Conservation (phyloP, 2,329 filamentous ascomycete genomes). For the Blastomyces gilchristii region DNA sequence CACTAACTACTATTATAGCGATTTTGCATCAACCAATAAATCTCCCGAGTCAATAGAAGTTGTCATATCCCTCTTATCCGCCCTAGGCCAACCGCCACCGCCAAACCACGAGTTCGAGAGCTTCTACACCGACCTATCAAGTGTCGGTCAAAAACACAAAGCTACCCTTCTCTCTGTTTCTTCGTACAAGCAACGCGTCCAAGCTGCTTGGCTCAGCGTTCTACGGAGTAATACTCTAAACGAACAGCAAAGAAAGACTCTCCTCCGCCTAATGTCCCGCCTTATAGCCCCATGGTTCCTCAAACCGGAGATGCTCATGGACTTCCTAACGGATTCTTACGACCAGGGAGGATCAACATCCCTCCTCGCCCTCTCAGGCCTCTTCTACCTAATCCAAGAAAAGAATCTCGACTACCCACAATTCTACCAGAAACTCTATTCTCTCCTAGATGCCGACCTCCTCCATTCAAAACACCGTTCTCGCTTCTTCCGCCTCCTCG, state of each 20-base stretch:
- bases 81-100: slow-evolving; percentile 57
- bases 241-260: slow-evolving; percentile 65
- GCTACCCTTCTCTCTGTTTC: slow-evolving; percentile 55
- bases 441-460: slow-evolving; percentile 71
- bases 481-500: slow-evolving; percentile 81
- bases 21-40: slow-evolving; percentile 25
- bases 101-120: slow-evolving; percentile 28
- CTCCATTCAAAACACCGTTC: slow-evolving; percentile 92
- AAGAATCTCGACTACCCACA: slow-evolving; percentile 92
- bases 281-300: slow-evolving; percentile 82
- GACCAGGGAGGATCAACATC: slow-evolving; percentile 77
- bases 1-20: slow-evolving; percentile 21
- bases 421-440: slow-evolving; percentile 92
- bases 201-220: slow-evolving; percentile 76
- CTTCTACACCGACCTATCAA: slow-evolving; percentile 41
- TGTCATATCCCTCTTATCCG: slow-evolving; percentile 30
- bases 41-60: slow-evolving; percentile 25
- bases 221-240: slow-evolving; percentile 54
- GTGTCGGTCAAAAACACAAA: slow-evolving; percentile 46
- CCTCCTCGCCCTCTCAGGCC: slow-evolving; percentile 76
- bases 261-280: slow-evolving; percentile 64
- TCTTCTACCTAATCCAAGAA: slow-evolving; percentile 89
- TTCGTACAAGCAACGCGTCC: slow-evolving; percentile 67
- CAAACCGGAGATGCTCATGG: slow-evolving; percentile 80
- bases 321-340: slow-evolving; percentile 94